phyloP scores from a whole-genome alignment of 768 basidiomycete species.

The Tubosaeta sp. region DNA sequence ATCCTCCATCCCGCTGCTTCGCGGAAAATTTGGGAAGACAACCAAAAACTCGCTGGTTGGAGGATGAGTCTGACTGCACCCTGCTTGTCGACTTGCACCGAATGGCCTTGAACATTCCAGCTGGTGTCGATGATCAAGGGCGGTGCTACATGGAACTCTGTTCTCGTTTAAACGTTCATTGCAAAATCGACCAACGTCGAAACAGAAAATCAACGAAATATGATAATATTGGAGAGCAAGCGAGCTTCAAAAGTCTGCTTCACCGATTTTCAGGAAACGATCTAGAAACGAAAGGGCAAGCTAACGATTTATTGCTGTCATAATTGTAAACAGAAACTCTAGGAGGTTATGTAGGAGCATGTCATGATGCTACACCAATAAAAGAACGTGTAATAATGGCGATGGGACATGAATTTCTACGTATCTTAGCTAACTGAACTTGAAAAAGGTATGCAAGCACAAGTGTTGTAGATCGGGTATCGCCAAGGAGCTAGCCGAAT shows the following conservation, averaged over 20 bases:
- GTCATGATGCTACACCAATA: conserved; percentile 5
- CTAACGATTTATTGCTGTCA: not conserved
- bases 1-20: not conserved
- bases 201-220: no score
- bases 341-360: conserved; percentile 8
- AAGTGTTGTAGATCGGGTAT: conserved; percentile 1
- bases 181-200: no score
- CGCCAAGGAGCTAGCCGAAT: not conserved
- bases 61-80: not conserved
- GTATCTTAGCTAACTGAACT: conserved; percentile 1
- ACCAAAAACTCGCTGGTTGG: not conserved
- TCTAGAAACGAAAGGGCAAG: not conserved
- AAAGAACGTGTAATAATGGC: conserved; percentile 1
- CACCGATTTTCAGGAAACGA: not conserved
- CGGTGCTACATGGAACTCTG: no score
- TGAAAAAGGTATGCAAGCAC: conserved; percentile 1
- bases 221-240: no score
- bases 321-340: conserved; percentile 1
- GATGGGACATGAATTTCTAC: conserved; percentile 8
- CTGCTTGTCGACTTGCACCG: no score
- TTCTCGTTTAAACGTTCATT: no score
- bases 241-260: no score
- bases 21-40: not conserved
- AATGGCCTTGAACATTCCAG: no score
- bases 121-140: no score